Conservation (phyloP, 768 basidiomycete species). For the Suillus subluteus region DNA sequence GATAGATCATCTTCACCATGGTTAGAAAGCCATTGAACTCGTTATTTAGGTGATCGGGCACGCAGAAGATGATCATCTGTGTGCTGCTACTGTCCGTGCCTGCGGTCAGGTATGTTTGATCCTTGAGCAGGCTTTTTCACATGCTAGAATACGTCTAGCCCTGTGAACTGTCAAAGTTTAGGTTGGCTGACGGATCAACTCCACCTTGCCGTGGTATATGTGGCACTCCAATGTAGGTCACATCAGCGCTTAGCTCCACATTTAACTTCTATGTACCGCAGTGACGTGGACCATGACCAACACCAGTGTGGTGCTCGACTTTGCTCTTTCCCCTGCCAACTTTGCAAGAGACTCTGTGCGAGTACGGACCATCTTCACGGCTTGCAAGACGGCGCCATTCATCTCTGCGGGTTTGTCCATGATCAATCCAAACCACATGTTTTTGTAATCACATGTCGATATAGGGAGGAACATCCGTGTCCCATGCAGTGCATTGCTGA, state of each 20-base stretch:
- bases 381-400: conserved; percentile 41
- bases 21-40: neutral
- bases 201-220: conserved; percentile 50
- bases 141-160: conserved; percentile 33
- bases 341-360: conserved; percentile 59
- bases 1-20: conserved; percentile 1
- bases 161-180: conserved; percentile 42
- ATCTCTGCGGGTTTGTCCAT: conserved; percentile 65
- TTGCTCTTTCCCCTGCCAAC: conserved; percentile 56
- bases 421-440: conserved; percentile 10
- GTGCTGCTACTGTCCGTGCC: conserved; percentile 54
- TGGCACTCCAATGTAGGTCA: conserved; percentile 42
- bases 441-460: conserved; percentile 3
- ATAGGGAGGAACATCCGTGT: conserved; percentile 57
- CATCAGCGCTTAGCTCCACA: neutral
- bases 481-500: conserved; percentile 42
- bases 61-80: conserved; percentile 51
- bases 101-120: conserved; percentile 53
- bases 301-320: conserved; percentile 55
- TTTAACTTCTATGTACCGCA: conserved; percentile 22
- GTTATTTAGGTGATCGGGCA: conserved; percentile 48
- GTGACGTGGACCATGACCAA: conserved; percentile 46
- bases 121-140: neutral
- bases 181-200: conserved; percentile 28
- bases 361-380: conserved; percentile 57